Evolutionary conservation across 306 rosid genomes (phyloP), one percentile per base, ranked within the genome.

Genomic region (Pyrus communis): DNA sequence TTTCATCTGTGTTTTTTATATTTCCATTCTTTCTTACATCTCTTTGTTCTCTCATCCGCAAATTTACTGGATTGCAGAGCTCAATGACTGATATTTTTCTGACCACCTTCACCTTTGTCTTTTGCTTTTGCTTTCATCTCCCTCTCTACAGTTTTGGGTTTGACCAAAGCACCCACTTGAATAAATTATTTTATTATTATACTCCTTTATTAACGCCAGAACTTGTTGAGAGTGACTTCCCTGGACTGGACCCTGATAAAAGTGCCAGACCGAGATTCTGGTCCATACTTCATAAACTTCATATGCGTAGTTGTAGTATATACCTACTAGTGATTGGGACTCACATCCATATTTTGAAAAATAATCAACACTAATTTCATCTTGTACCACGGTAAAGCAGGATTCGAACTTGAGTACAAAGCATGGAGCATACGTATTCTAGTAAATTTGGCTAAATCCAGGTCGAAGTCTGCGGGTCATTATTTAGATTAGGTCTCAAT

Each of bases 61-160:
- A 27, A 69, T 33, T 51, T 49, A 49, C 55, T 14, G 55, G 1
- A 2, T 15, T 80, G 22, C 87, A 84, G 89, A 55, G 68, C 75
- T 78, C 79, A 76, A 42, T 80, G 59, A 43, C 51, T 68, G 80
- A 69, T 83, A 19, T 40, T 74, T 51, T 71, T 69, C 79, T 74
- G 79, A 64, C 69, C 69, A 7, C 49, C 33, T 31, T n/a, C 62
- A 21, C 62, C 22, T 19, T 19, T 51, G 35, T 59, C 86, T 86
- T 86, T 83, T 11, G 51, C 91, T 91, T 90, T 92, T 85, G 84
- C 93, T 87, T 90, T 84, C 82, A 76, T 43, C 57, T n/a, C 4
- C 25, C 65, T 22, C 75, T 82, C 86, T 45, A 75, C 77, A 70
- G 83, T 83, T 33, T 87, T 77, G 28, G 75, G 89, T 85, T 92